phyloP scores from a whole-genome alignment of 192 early-diverging fungal genomes.

The Funneliformis geosporum region DNA sequence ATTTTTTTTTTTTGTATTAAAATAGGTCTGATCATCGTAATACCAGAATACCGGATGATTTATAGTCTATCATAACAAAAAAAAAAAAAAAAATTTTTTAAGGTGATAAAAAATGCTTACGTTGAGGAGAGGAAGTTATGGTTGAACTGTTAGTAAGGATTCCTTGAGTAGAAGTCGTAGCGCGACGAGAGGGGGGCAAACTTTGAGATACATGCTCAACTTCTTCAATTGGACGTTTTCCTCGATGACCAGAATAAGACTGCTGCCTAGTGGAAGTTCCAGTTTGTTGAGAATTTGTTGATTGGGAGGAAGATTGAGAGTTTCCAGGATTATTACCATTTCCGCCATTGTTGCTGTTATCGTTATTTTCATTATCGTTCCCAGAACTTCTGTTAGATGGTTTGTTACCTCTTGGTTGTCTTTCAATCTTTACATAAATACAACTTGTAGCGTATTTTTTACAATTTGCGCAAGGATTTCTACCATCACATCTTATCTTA shows the following conservation, averaged over 20 bases:
- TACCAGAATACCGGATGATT: neutral
- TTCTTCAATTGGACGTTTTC: slow-evolving; percentile 18
- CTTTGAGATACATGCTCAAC: neutral
- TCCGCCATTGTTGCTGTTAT: neutral
- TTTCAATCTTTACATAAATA: slow-evolving; percentile 6
- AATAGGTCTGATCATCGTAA: neutral
- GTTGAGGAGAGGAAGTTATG: neutral
- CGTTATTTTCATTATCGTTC: neutral
- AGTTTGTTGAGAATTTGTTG: neutral
- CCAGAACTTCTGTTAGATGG: neutral
- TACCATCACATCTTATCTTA: slow-evolving; percentile 15
- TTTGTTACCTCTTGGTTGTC: neutral
- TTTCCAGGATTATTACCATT: neutral
- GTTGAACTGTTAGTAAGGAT: neutral
- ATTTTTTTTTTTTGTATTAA: neutral
- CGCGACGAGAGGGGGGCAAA: slow-evolving; percentile 12
- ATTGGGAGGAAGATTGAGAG: neutral
- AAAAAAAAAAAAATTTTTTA: neutral
- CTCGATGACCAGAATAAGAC: neutral
- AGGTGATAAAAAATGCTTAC: neutral
- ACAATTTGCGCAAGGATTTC: slow-evolving; percentile 20
- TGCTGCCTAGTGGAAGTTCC: neutral
- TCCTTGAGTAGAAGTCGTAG: neutral
- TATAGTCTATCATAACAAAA: neutral
- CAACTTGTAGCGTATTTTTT: slow-evolving; percentile 11